Conservation (phyloP, 148 eudicot species). For the Spergularia bocconei region DNA sequence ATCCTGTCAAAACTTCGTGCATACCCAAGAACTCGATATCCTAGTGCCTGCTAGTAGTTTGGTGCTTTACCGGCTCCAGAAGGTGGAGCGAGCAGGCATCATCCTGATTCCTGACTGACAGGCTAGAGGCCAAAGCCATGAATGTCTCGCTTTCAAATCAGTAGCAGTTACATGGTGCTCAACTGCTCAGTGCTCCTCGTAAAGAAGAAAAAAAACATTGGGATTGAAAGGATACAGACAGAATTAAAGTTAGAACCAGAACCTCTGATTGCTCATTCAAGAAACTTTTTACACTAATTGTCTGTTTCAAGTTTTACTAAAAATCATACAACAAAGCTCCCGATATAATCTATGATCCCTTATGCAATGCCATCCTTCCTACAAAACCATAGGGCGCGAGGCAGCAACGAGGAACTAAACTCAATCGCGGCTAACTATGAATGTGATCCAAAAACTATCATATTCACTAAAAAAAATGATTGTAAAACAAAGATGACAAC, state of each 20-base stretch:
- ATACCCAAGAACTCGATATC: too few species aligned
- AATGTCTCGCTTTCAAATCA: neutral
- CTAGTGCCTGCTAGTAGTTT: too few species aligned
- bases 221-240: too few species aligned
- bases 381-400: conserved; percentile 3
- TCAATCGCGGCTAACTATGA: conserved; percentile 23
- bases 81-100: neutral
- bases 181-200: too few species aligned
- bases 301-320: neutral
- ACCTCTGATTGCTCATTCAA: conserved; percentile 19
- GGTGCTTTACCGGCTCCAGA: neutral
- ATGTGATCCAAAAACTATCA: conserved; percentile 14
- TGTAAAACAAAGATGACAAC: conserved; percentile 19
- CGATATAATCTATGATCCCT: conserved; percentile 13
- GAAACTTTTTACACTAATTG: conserved; percentile 22
- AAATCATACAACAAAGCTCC: conserved; percentile 31
- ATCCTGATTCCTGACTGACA: neutral
- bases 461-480: conserved; percentile 11
- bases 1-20: too few species aligned
- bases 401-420: conserved; percentile 16
- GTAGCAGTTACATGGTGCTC: too few species aligned
- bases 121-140: neutral
- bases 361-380: conserved; percentile 9
- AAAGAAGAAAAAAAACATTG: too few species aligned
- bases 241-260: neutral